A percentile compares a stretch with the other conserved stretches of the same genome.
These are phyloP conservation scores for Sphenostylis stenocarpa DNA, from an alignment of 306 rosid species.

Conservation along the genomic window DNA sequence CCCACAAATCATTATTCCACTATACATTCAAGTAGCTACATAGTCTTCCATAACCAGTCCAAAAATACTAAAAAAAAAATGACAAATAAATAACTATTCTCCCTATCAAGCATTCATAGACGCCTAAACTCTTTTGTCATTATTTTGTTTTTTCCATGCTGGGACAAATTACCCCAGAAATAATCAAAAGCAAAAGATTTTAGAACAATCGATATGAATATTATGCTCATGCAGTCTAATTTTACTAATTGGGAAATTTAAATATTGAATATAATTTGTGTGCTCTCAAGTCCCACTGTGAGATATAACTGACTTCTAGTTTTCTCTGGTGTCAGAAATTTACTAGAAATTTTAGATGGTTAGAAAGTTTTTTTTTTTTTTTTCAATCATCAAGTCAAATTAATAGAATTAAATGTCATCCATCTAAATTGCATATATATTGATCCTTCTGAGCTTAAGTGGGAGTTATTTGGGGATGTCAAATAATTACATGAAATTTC, in stretches of 20 bases:
- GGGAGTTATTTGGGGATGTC: background rate
- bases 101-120: background rate
- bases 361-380: background rate
- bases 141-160: background rate
- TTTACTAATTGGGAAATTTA: background rate
- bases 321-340: background rate
- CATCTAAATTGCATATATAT: background rate
- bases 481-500: constrained; percentile 3
- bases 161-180: background rate
- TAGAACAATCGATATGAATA: background rate
- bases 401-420: constrained; percentile 4
- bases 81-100: background rate
- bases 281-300: background rate
- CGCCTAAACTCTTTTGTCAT: background rate
- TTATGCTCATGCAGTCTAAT: background rate
- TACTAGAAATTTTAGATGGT: background rate
- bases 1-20: constrained; percentile 9
- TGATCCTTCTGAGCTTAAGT: background rate
- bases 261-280: constrained; percentile 3
- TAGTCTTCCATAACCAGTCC: background rate
- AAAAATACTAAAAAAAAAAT: background rate
- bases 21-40: background rate
- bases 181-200: background rate
- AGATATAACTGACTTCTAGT: background rate
- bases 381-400: background rate